phyloP scores from a whole-genome alignment of 331 rosid species.

The Cydonia oblonga region DNA sequence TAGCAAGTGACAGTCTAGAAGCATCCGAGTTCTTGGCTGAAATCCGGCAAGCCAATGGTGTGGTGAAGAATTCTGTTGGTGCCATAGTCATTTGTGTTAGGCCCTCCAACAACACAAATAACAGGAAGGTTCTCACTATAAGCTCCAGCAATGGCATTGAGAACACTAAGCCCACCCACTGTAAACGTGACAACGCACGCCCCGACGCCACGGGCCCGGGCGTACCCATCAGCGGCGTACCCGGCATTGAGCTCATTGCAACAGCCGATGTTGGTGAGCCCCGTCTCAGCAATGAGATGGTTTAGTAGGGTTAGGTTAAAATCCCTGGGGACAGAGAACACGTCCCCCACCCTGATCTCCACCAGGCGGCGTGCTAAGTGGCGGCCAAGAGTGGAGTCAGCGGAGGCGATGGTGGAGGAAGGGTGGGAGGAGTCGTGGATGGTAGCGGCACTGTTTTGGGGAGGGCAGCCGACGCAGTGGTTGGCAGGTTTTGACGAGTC shows the following conservation, averaged over 20 bases:
- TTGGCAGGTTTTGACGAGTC: slow-evolving; percentile 10
- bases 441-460: slow-evolving; percentile 10
- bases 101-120: slow-evolving; percentile 41
- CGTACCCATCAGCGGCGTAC: slow-evolving; percentile 37
- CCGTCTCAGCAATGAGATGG: slow-evolving; percentile 35
- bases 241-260: slow-evolving; percentile 49
- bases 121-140: slow-evolving; percentile 43
- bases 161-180: slow-evolving; percentile 41
- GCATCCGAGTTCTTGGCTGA: slow-evolving; percentile 35
- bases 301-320: slow-evolving; percentile 35
- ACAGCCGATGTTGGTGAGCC: slow-evolving; percentile 33
- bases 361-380: slow-evolving; percentile 39
- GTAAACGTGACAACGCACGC: slow-evolving; percentile 40
- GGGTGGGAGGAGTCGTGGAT: slow-evolving; percentile 13
- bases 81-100: slow-evolving; percentile 38
- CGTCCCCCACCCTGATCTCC: slow-evolving; percentile 24
- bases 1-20: slow-evolving; percentile 39
- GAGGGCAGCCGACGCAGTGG: slow-evolving; percentile 11
- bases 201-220: slow-evolving; percentile 31
- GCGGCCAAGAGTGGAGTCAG: slow-evolving; percentile 26
- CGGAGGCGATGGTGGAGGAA: neutral
- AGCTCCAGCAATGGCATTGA: slow-evolving; percentile 47
- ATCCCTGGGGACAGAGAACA: slow-evolving; percentile 37
- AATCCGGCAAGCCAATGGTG: slow-evolving; percentile 39
- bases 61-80: slow-evolving; percentile 38